Evolutionary conservation across 139 green algal genomes (phyloP).

Genomic region (Haematococcus lacustris): DNA sequence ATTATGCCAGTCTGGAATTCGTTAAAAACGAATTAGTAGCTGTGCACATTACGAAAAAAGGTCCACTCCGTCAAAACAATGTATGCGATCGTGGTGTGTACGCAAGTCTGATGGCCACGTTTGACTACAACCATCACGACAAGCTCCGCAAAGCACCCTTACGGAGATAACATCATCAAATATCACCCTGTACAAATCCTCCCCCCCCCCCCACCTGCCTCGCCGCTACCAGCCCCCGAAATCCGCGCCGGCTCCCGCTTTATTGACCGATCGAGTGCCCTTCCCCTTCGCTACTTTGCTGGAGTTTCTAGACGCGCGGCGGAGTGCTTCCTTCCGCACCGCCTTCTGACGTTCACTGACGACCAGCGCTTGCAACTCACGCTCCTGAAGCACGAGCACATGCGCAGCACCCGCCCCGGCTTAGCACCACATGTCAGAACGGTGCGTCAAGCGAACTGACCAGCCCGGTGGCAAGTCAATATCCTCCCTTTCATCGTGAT

Average conservation of each 20-base stretch:
- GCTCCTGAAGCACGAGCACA: neutral
- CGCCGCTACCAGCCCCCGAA: conserved; percentile 10
- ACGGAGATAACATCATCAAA: too few relatives aligned
- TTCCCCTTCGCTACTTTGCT: conserved; percentile 31
- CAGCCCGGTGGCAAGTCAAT: neutral
- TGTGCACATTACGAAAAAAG: too few relatives aligned
- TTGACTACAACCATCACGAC: neutral
- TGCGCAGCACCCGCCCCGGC: neutral
- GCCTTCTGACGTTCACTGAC: conserved; percentile 27
- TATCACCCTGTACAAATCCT: too few relatives aligned
- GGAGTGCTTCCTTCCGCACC: conserved; percentile 4
- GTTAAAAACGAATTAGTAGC: too few relatives aligned
- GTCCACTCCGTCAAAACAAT: too few relatives aligned
- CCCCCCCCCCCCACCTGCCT: neutral
- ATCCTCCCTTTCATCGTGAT: neutral
- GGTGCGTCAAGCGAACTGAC: neutral
- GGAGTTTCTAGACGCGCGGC: conserved; percentile 20
- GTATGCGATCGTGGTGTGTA: too few relatives aligned
- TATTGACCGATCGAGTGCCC: conserved; percentile 15
- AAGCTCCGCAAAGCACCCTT: neutral
- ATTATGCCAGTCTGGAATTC: too few relatives aligned
- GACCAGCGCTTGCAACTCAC: conserved; percentile 36
- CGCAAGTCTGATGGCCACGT: neutral
- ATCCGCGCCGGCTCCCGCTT: neutral
- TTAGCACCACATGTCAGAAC: neutral